phyloP scores from a whole-genome alignment of 768 basidiomycete genomes.

The Podaxis sp. region DNA sequence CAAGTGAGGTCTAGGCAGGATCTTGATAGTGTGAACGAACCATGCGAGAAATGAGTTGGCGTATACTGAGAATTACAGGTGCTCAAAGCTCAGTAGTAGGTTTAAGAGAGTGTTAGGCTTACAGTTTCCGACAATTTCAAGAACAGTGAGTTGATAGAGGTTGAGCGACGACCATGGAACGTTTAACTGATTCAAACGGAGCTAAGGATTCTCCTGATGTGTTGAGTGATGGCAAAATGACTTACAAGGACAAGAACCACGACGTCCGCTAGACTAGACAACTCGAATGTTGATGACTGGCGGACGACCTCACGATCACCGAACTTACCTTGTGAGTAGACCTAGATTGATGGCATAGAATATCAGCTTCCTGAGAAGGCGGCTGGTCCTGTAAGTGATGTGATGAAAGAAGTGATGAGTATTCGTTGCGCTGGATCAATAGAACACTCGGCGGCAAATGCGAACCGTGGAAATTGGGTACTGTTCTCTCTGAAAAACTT shows the following conservation, averaged over 20 bases:
- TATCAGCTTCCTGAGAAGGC: slow-evolving; percentile 7
- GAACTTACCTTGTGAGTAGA: slow-evolving; percentile 2
- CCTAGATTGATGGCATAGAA: slow-evolving; percentile 12
- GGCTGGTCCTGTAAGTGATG: background rate
- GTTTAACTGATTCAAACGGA: background rate
- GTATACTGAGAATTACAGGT: background rate
- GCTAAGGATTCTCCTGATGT: background rate
- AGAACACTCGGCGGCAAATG: background rate
- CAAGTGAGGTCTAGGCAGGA: background rate
- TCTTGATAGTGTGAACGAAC: background rate
- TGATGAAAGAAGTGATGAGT: background rate
- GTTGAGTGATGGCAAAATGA: background rate
- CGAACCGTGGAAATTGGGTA: slow-evolving; percentile 1
- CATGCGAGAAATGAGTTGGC: slow-evolving; percentile 10
- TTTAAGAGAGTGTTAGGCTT: background rate
- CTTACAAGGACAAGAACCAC: slow-evolving; percentile 9
- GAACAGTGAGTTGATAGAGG: slow-evolving; percentile 11
- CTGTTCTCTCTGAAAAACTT: slow-evolving; percentile 6
- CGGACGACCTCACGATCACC: too few species aligned
- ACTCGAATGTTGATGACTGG: background rate
- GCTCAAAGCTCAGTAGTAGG: too few species aligned
- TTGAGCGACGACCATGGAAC: background rate
- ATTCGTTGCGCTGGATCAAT: background rate
- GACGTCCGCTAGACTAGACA: slow-evolving; percentile 7
- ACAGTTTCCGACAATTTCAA: slow-evolving; percentile 9